phyloP scores from a whole-genome alignment of 352 stramenopile species.

The Albugo candida region DNA sequence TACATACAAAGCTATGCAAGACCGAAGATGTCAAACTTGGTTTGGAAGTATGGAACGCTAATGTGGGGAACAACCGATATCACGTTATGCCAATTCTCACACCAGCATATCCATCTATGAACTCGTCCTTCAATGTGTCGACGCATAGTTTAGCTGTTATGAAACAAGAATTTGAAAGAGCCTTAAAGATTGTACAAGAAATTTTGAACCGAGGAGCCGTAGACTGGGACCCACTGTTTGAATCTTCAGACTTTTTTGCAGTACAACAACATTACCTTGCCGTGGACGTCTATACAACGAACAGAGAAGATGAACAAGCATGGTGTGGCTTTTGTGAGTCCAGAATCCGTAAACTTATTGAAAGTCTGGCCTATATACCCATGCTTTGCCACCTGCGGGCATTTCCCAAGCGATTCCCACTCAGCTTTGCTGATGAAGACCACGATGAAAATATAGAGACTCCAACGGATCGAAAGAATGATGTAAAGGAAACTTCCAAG shows the following conservation, averaged over 20 bases:
- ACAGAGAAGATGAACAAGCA: conserved; percentile 76
- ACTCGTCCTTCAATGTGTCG: conserved; percentile 97
- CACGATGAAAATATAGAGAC: conserved; percentile 7
- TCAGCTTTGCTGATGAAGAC: conserved; percentile 27
- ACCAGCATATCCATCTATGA: conserved; percentile 97
- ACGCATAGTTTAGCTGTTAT: conserved; percentile 87
- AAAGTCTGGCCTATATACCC: conserved; percentile 66
- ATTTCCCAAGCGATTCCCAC: conserved; percentile 71
- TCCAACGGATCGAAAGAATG: conserved; percentile 8
- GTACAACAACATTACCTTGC: conserved; percentile 81
- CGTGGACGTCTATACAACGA: conserved; percentile 81
- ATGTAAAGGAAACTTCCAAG: conserved; percentile 18
- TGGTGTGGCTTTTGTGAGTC: conserved; percentile 91
- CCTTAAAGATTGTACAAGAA: conserved; percentile 55
- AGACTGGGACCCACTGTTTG: conserved; percentile 70
- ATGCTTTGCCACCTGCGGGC: conserved; percentile 59
- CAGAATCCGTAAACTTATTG: conserved; percentile 81
- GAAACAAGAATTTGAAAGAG: conserved; percentile 83
- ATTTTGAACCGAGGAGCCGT: conserved; percentile 61
- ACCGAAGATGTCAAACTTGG: conserved; percentile 72
- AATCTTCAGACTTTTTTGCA: conserved; percentile 72
- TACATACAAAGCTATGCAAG: conserved; percentile 39
- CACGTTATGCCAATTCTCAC: conserved; percentile 99
- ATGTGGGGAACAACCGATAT: conserved; percentile 67
- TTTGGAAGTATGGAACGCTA: conserved; percentile 79